Conservation (phyloP, 768 basidiomycete species). For the Boletus subparvulus region DNA sequence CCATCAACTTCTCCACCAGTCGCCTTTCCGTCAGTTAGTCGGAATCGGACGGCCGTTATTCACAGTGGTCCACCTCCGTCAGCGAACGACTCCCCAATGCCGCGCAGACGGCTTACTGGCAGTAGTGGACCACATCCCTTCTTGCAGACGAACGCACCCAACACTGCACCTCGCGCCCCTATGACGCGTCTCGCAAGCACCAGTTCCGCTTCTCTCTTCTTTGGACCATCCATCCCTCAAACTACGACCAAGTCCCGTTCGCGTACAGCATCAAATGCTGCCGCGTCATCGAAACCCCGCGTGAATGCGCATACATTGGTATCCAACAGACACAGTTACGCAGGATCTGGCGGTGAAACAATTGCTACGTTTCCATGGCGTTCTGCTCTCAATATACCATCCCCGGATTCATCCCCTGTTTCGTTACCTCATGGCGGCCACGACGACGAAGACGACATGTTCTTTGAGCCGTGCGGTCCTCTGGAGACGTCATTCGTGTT, state of each 20-base stretch:
- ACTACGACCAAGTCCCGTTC: conserved; percentile 19
- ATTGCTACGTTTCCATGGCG: conserved; percentile 37
- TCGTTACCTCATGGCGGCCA: conserved; percentile 29
- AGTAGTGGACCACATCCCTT: conserved; percentile 32
- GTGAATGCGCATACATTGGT: conserved; percentile 29
- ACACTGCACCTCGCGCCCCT: conserved; percentile 35
- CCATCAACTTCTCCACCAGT: conserved; percentile 17
- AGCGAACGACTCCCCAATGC: conserved; percentile 52
- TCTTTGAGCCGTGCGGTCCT: conserved; percentile 47
- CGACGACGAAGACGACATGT: conserved; percentile 56
- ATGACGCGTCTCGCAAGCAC: conserved; percentile 52
- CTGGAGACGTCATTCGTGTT: conserved; percentile 55
- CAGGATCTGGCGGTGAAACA: conserved; percentile 44
- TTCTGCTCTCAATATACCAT: conserved; percentile 38
- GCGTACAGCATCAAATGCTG: conserved; percentile 24
- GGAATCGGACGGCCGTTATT: conserved; percentile 39
- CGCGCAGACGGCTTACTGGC: conserved; percentile 52
- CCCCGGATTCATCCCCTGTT: conserved; percentile 52
- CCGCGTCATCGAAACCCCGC: conserved; percentile 6
- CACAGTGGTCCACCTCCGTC: conserved; percentile 43
- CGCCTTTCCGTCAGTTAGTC: conserved; percentile 40
- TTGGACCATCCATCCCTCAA: conserved; percentile 47
- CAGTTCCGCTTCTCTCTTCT: conserved; percentile 64
- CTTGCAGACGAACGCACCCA: conserved; percentile 29
- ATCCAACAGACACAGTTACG: conserved; percentile 64